Base-by-base conservation (phyloP, 805 yeast species). In the Tetrapisispora phaffii region DNA sequence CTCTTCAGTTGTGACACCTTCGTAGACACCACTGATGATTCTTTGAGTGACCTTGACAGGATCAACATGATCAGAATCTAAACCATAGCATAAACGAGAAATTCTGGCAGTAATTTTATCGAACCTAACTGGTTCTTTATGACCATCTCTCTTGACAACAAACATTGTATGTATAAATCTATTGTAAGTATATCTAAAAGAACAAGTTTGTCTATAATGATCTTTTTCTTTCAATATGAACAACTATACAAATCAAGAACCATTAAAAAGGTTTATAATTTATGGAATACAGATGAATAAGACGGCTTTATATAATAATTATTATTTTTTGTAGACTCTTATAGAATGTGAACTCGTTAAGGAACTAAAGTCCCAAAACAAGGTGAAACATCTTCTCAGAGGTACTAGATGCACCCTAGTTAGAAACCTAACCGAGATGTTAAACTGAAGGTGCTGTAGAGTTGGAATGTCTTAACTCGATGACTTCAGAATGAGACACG, bases 101-200 rank as follows among this genome's bases (percentile, higher is more conserved):
- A 93, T 85, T 62, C 94, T 77, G 41, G 97, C 96, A 44, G 97
- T 90, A 74, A 93, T 90, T 68, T 90, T 89, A 68, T 89, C 97
- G 67, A 89, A 89, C 64, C 89, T 84, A 48, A 89, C 96, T 34
- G 90, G 93, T 71, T 88, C 97, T 67, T 82, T 79, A 66, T 82
- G 90, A 55, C 97, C 97, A 71, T 87, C 95, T 78, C 96, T 82
- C 66, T 87, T 87, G 62, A 72, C 75, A 57, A 88, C 96, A 67
- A 77, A 85, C 95, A 87, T 86, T 28, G 2, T 34, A 23, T 10
- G 16, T 28, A 28, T 24, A 10, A 28, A 4, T 28, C 13, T 28
- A n/a, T 5, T 4, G 31, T n/a, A 28, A 28, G 4, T 28, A 7
- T 6, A 28, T 28, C 31, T 28, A 28, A 6, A 6, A 28, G 13